Conservation (phyloP, 2,329 filamentous ascomycete species). For the Hymenoscyphus salicellus region DNA sequence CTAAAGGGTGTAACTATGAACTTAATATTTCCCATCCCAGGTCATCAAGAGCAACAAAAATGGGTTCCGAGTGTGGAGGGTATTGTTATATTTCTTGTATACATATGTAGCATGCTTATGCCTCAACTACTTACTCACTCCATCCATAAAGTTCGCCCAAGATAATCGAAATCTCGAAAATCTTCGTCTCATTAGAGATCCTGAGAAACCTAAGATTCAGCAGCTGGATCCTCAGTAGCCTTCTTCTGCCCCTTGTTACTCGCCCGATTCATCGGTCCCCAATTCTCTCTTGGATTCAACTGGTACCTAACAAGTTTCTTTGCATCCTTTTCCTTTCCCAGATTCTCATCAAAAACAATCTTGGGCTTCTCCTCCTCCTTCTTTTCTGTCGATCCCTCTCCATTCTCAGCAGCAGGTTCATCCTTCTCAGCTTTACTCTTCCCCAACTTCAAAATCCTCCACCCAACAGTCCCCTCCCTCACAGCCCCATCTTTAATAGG, state of each 20-base stretch:
- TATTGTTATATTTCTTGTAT: too few species aligned
- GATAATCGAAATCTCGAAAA: too few species aligned
- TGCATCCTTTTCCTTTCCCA: conserved; percentile 67
- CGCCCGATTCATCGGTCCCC: conserved; percentile 64
- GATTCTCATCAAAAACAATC: conserved; percentile 74
- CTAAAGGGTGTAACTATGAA: too few species aligned
- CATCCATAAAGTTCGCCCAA: too few species aligned
- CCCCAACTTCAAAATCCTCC: conserved; percentile 58
- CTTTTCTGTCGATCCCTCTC: conserved; percentile 13
- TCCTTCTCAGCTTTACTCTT: conserved; percentile 6
- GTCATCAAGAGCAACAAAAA: too few species aligned
- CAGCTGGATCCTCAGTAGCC: background rate
- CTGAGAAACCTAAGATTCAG: background rate
- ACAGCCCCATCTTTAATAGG: conserved; percentile 73
- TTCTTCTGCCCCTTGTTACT: conserved; percentile 21
- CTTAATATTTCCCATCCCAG: too few species aligned
- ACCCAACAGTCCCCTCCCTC: conserved; percentile 67
- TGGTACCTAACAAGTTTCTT: conserved; percentile 82
- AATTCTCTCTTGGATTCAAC: conserved; percentile 84
- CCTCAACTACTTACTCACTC: too few species aligned
- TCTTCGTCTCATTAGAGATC: too few species aligned
- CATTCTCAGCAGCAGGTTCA: conserved; percentile 5
- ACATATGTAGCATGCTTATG: too few species aligned
- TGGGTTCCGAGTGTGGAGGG: too few species aligned
- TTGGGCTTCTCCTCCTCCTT: conserved; percentile 20